These are phyloP conservation scores for Pseudocercospora pini-densiflorae DNA, from an alignment of 2,329 filamentous ascomycete species.

Conservation along the genomic window DNA sequence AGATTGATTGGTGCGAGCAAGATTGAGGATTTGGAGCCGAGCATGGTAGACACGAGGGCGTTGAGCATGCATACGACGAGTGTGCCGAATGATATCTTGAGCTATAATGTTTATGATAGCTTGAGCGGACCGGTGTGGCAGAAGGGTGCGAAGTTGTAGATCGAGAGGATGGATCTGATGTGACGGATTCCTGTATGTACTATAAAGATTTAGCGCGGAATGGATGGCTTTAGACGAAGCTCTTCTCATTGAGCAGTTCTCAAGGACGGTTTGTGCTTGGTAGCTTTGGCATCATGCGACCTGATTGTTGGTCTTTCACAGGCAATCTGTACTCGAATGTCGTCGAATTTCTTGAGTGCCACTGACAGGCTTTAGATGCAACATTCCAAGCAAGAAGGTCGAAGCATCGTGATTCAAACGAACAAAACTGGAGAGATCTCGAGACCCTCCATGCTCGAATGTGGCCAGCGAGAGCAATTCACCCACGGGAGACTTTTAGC, in stretches of 20 bases:
- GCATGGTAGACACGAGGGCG: slow-evolving; percentile 77
- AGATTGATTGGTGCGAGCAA: slow-evolving; percentile 80
- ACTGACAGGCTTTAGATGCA: too few relatives aligned
- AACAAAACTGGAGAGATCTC: too few relatives aligned
- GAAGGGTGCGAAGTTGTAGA: slow-evolving; percentile 36
- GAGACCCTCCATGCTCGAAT: too few relatives aligned
- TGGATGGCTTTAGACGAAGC: not conserved
- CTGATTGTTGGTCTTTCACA: too few relatives aligned
- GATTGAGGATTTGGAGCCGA: slow-evolving; percentile 78
- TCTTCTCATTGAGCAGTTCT: not conserved
- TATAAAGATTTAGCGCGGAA: not conserved
- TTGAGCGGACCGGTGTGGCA: slow-evolving; percentile 44
- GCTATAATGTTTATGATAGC: slow-evolving; percentile 60
- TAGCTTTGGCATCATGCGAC: too few relatives aligned
- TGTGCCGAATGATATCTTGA: slow-evolving; percentile 66
- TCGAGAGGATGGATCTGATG: not conserved
- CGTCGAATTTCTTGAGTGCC: too few relatives aligned
- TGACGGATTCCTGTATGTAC: not conserved
- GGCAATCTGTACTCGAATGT: too few relatives aligned
- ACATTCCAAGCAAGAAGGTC: too few relatives aligned
- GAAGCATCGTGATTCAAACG: too few relatives aligned
- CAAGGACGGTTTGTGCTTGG: too few relatives aligned
- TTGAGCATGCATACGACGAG: slow-evolving; percentile 63
- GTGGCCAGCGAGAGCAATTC: too few relatives aligned
- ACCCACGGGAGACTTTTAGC: too few relatives aligned